Conservation (phyloP, 1,284 basidiomycete genomes). For the Ceraceosorus bombacis region DNA sequence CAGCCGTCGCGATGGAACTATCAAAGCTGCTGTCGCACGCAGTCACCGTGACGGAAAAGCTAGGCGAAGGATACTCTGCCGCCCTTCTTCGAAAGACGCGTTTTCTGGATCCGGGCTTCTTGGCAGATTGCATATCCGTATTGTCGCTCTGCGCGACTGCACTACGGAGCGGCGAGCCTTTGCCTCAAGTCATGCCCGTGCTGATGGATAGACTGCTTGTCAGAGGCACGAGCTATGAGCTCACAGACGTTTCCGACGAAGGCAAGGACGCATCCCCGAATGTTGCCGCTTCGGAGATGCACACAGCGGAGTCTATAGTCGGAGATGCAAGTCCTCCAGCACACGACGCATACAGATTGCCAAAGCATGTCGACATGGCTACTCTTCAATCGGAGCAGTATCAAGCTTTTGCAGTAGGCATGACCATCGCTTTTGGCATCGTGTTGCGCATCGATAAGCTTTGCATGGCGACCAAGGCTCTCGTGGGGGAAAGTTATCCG, state of each 20-base stretch:
- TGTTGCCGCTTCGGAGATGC: conserved; percentile 13
- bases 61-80: conserved; percentile 38
- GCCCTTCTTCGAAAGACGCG: conserved; percentile 69
- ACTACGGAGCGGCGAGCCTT: conserved; percentile 64
- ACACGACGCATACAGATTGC: too few relatives aligned
- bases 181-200: conserved; percentile 58
- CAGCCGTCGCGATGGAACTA: conserved; percentile 29
- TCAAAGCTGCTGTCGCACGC: conserved; percentile 57
- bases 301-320: background rate
- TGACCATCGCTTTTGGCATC: conserved; percentile 62
- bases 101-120: conserved; percentile 69
- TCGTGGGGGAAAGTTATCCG: conserved; percentile 67
- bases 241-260: background rate
- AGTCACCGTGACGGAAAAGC: conserved; percentile 19
- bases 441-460: conserved; percentile 62
- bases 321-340: too few relatives aligned
- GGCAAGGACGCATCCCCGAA: too few relatives aligned
- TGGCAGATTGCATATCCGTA: conserved; percentile 60
- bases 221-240: conserved; percentile 50
- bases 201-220: conserved; percentile 9
- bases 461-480: conserved; percentile 67
- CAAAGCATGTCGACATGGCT: too few relatives aligned
- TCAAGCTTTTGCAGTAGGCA: conserved; percentile 51
- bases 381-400: conserved; percentile 2
- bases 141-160: conserved; percentile 52